Conservation (phyloP, 805 yeast genomes). For the Schwanniomyces sp. region DNA sequence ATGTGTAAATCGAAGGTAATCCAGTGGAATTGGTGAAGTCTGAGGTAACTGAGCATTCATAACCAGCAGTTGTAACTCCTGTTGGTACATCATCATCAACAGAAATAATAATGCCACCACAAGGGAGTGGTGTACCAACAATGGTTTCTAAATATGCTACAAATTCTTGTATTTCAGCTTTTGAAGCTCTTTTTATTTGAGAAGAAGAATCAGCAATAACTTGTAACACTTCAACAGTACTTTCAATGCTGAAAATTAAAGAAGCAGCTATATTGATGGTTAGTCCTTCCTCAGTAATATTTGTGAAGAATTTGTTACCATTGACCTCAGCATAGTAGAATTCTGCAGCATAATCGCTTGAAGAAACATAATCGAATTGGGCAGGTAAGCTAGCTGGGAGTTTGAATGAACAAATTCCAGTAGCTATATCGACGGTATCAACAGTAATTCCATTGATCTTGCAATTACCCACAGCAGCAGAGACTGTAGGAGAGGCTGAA, state of each 20-base stretch:
- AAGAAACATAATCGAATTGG: no score
- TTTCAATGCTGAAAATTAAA: not conserved
- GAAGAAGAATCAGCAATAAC: not conserved
- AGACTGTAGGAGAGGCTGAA: not conserved
- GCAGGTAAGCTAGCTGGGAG: conserved; percentile 23
- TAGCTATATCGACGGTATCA: conserved; percentile 39
- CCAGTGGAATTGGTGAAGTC: conserved; percentile 9
- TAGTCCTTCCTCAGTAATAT: conserved; percentile 31
- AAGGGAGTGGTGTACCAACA: not conserved
- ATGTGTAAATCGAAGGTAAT: not conserved
- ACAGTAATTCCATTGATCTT: conserved; percentile 30
- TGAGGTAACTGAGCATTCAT: conserved; percentile 13
- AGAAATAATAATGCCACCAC: not conserved
- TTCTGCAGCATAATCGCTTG: no score
- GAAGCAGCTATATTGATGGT: not conserved
- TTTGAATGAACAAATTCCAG: conserved; percentile 40
- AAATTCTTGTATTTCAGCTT: not conserved
- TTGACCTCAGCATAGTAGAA: no score
- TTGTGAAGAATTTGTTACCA: conserved; percentile 5
- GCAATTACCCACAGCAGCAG: conserved; percentile 26
- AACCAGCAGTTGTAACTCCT: conserved; percentile 10
- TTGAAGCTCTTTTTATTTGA: not conserved
- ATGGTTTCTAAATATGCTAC: not conserved
- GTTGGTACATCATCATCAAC: conserved; percentile 6
- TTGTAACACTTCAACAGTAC: not conserved